Percentiles rank a stretch among this genome's conserved stretches.
These are phyloP conservation scores for Tephrocybe sp. DNA, from an alignment of 768 basidiomycete species.

Conservation along the genomic window DNA sequence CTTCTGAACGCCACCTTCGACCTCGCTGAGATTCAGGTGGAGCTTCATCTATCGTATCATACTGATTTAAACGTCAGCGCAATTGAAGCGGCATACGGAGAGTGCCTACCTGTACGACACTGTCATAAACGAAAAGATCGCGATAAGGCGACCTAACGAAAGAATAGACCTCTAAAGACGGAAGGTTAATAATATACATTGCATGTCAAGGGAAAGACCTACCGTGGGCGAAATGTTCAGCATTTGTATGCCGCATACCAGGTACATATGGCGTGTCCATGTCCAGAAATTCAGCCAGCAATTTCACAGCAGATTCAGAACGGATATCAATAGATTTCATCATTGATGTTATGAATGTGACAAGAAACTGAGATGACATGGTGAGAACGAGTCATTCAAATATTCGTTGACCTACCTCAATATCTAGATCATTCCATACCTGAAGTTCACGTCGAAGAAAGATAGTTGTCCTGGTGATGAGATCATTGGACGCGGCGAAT, in stretches of 20 bases:
- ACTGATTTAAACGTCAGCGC: constrained; percentile 35
- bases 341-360: constrained; percentile 82
- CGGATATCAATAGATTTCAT: constrained; percentile 94
- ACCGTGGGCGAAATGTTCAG: constrained; percentile 96
- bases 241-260: constrained; percentile 60
- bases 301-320: constrained; percentile 80
- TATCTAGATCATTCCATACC: constrained; percentile 87
- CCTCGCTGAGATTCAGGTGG: constrained; percentile 30
- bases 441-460: constrained; percentile 85
- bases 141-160: constrained; percentile 88
- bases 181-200: background rate
- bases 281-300: constrained; percentile 88
- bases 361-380: constrained; percentile 66
- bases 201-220: constrained; percentile 19
- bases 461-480: constrained; percentile 70
- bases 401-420: constrained; percentile 57
- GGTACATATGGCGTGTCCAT: constrained; percentile 58
- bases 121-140: constrained; percentile 81
- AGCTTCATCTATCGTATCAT: constrained; percentile 48
- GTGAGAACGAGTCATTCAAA: constrained; percentile 10
- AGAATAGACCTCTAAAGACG: constrained; percentile 71
- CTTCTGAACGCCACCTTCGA: constrained; percentile 23
- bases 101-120: constrained; percentile 65
- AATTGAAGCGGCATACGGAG: constrained; percentile 10
- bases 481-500: constrained; percentile 73